Base-by-base conservation (phyloP, 768 basidiomycete genomes). In the Macrocybe gigantea region DNA sequence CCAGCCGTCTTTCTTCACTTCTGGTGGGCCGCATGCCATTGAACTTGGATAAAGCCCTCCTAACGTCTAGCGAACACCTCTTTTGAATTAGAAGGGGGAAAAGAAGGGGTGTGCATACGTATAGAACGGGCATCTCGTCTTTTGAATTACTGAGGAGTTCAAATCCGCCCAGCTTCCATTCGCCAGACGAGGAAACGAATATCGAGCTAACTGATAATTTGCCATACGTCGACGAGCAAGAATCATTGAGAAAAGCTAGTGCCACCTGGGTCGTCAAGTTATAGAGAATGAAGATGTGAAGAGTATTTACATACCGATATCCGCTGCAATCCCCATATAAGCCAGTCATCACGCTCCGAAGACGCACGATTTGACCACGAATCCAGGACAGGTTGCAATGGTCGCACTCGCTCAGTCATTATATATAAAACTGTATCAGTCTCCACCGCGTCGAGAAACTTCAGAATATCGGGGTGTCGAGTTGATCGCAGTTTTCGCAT, bases 91-190 rank as follows among this genome's bases (percentile, higher is more conserved):
- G 40, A 43, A 8, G 53, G 37, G 41, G 38, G 52, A 32, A 48
- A 36, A 2, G n/a, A 13, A 53, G 15, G 7, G 22, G 42, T 22
- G 38, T 37, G 55, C 86, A 65, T 68, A 93, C 92, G 73, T 88
- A 95, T 60, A 93, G 69, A 11, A 88, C 78, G 32, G 88, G 79
- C 39, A 73, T 63, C 10, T 88, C 83, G 45, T 97, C 94, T 56
- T 82, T 88, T 7, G 85, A 77, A 54, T 77, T 89, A 56, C 91
- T 93, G 52, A 96, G 64, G 0, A 95, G 67, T 58, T 99, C 96
- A 59, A 98, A 93, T 1, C 95, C 95, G 13, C 91, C 94, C 6
- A 99, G 70, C 60, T 90, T 90, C 96, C 95, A 98, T 69, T 99
- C 96, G 5, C 95, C 91, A 0, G 92, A 89, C 0, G 86, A 84